Evolutionary conservation across 352 stramenopile species (phyloP).

Genomic region (Plasmopara viticola): DNA sequence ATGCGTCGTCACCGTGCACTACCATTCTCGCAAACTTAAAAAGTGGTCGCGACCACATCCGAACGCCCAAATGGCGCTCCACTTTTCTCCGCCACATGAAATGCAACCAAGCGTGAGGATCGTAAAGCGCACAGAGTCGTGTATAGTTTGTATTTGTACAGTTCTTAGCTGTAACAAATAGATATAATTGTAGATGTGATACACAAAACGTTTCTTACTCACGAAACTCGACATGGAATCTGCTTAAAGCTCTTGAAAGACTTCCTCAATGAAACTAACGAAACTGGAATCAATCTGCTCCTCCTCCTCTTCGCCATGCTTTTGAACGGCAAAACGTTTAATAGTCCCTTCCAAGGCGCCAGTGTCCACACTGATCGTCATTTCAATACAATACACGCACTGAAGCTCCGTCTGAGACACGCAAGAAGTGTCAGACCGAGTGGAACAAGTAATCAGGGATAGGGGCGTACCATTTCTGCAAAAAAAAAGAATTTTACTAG

Average conservation of each 20-base stretch:
- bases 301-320: conserved; percentile 51
- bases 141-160: conserved; percentile 12
- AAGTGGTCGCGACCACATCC: conserved; percentile 49
- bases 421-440: conserved; percentile 6
- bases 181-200: conserved; percentile 20
- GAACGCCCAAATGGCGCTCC: conserved; percentile 62
- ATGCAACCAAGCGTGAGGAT: conserved; percentile 29
- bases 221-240: conserved; percentile 14
- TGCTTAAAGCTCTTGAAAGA: conserved; percentile 60
- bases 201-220: conserved; percentile 16
- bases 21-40: conserved; percentile 53
- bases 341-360: conserved; percentile 54
- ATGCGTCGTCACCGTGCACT: conserved; percentile 51
- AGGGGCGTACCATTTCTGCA: conserved; percentile 61
- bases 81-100: conserved; percentile 64
- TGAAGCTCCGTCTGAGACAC: conserved; percentile 54
- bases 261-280: conserved; percentile 76
- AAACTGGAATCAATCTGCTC: conserved; percentile 83
- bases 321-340: conserved; percentile 62
- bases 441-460: background rate
- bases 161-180: conserved; percentile 11
- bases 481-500: conserved; percentile 88
- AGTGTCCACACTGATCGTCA: conserved; percentile 58
- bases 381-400: conserved; percentile 77
- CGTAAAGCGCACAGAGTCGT: conserved; percentile 2